Evolutionary conservation across 306 rosid species (phyloP), one percentile per base, ranked within the genome.

Genomic region (Mucuna pruriens): DNA sequence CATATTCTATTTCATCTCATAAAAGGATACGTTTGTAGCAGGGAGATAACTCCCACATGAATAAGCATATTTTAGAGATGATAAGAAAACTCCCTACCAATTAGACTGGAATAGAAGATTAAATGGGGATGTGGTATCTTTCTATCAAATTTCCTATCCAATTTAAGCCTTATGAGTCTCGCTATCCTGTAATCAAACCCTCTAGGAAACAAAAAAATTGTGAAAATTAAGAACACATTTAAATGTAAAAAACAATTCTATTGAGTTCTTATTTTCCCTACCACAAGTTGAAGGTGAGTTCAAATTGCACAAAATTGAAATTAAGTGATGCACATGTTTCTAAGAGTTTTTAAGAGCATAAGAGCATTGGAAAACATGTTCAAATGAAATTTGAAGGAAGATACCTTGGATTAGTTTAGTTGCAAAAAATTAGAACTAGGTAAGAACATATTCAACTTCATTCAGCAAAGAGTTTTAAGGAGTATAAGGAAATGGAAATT

Each of bases 321-420:
- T 73, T 26, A 62, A 64, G 69, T 22, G 62, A 20, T 33, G 73
- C 23, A 57, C 7, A 12, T 33, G 13, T 12, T 17, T 16, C 42
- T 63, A 46, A 49, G 40, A 40, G 25, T 66, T 46, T 23, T 17
- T 33, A 33, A 61, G 19, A 40, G 61, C 19, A 33, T 0, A n/a
- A 16, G 52, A 17, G 74, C 34, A 3, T 34, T 55, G 39, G 7
- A 48, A 78, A 75, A 58, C 48, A 51, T 44, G 74, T 55, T 68
- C 71, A 66, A 54, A 49, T 60, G 49, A 73, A 49, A 67, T 61
- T 71, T 60, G 75, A 82, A 67, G 69, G 69, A 66, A 84, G 45
- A 80, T 93, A 61, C 66, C 74, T 87, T 20, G 58, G 69, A 33
- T 61, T 31, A 34, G 36, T 45, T 68, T 33, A 64, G 69, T 57